A percentile compares a stretch with the other conserved stretches of the same genome.
phyloP scores from a whole-genome alignment of 805 yeast genomes.

The Starmerella riodocensis region DNA sequence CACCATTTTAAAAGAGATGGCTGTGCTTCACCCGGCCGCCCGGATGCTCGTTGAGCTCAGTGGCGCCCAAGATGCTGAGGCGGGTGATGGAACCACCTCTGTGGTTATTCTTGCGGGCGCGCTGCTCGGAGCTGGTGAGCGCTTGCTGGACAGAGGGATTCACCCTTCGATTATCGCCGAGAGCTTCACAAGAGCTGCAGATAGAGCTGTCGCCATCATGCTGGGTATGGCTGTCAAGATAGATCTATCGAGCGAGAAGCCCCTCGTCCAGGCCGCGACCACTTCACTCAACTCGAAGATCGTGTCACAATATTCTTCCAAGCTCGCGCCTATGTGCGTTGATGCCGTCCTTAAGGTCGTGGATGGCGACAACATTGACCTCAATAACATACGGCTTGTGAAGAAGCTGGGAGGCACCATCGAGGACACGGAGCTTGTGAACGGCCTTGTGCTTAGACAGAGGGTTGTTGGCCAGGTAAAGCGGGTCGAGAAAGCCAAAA shows the following conservation, averaged over 20 bases:
- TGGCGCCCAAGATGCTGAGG: slow-evolving; percentile 96
- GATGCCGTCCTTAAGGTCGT: slow-evolving; percentile 77
- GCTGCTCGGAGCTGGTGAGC: slow-evolving; percentile 86
- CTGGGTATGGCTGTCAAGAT: slow-evolving; percentile 75
- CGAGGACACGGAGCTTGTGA: slow-evolving; percentile 81
- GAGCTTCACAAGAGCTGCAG: slow-evolving; percentile 79
- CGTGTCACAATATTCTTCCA: slow-evolving; percentile 78
- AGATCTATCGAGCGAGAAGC: slow-evolving; percentile 66
- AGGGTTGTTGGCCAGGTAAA: slow-evolving; percentile 89
- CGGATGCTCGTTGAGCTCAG: slow-evolving; percentile 94
- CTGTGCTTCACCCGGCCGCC: slow-evolving; percentile 96
- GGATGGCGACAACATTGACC: slow-evolving; percentile 58
- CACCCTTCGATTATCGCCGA: slow-evolving; percentile 95
- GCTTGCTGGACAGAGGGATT: slow-evolving; percentile 69
- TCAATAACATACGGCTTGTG: slow-evolving; percentile 74
- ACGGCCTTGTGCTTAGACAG: slow-evolving; percentile 86
- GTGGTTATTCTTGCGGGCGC: slow-evolving; percentile 95
- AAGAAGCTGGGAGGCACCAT: slow-evolving; percentile 96
- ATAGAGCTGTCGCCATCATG: slow-evolving; percentile 65
- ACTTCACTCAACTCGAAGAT: slow-evolving; percentile 91
- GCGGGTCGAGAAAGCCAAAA: slow-evolving; percentile 83
- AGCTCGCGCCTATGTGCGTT: slow-evolving; percentile 86
- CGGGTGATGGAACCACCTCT: slow-evolving; percentile 99
- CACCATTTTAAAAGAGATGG: slow-evolving; percentile 93
- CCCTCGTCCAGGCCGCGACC: slow-evolving; percentile 78